Base-by-base conservation (phyloP, 495 filamentous ascomycete species). In the Xylaria scruposa region DNA sequence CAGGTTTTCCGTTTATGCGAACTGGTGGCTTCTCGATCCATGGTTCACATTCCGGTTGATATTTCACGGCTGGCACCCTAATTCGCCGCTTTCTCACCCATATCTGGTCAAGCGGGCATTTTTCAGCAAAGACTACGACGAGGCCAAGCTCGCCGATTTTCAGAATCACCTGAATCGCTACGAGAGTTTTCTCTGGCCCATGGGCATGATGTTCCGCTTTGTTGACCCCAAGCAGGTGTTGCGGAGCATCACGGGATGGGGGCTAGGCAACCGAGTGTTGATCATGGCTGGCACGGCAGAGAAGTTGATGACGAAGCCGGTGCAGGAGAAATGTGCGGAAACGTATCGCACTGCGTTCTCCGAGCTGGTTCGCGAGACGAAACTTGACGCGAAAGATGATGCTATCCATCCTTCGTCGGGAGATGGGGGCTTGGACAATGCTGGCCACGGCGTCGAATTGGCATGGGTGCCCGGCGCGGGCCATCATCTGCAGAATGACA, bases 61-160 rank as follows among this genome's bases (percentile, higher is more conserved):
- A 59, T 81, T 85, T 60, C 81, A 83, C 44, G 74, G 77, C 0
- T 74, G 79, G 71, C 86, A 88, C 73, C 79, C 86, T 1, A 81
- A 83, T 42, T 88, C 85, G 29, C 83, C 83, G 0, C 80, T 87
- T 0, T 85, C 85, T 1, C 82, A 82, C 13, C 82, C 85, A 0
- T 29, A 54, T 2, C 70, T 87, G 0, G 80, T 84, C 10, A 74
- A 82, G 21, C 73, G 72, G 12, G 80, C 80, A 4, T 87, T 88
- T 68, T 87, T 87, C 73, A 80, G 77, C 36, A 46, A 76, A 0
- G 44, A 73, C 26, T 79, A 79, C 15, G 76, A 80, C 0, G 70
- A 70, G 0, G 44, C 67, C 2, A 73, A 79, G 8, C 77, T 87
- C 1, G 26, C 73, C 36, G 66, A 74, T 3, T 81, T 86, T 47